A percentile compares a stretch with the other conserved stretches of the same genome.
Evolutionary conservation across 2,329 filamentous ascomycete species (phyloP).

Genomic region (Paracoccidioides brasiliensis): DNA sequence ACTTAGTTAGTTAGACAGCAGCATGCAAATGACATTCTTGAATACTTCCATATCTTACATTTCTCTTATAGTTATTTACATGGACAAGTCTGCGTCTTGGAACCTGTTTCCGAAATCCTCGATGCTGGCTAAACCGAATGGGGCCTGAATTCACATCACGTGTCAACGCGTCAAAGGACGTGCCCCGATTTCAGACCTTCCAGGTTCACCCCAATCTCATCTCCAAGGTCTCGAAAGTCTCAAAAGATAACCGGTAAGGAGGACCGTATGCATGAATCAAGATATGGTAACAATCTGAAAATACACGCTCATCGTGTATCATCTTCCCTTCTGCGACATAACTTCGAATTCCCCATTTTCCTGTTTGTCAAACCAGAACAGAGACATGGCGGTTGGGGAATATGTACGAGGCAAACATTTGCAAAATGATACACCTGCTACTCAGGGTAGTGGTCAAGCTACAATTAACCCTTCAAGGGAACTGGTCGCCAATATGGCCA

Average conservation of each 20-base stretch:
- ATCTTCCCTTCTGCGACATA: not conserved
- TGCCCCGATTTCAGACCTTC: not conserved
- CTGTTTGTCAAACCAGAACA: slow-evolving; percentile 2
- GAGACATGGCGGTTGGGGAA: slow-evolving; percentile 28
- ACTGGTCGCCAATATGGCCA: slow-evolving; percentile 23
- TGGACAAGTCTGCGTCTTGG: no score
- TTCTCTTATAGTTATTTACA: no score
- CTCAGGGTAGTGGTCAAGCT: slow-evolving; percentile 21
- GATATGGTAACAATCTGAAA: not conserved
- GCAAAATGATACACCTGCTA: slow-evolving; percentile 8
- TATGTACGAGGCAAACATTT: slow-evolving; percentile 21
- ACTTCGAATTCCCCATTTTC: not conserved
- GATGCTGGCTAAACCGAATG: no score
- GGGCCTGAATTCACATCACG: no score
- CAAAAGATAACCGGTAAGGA: not conserved
- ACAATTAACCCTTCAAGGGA: slow-evolving; percentile 14
- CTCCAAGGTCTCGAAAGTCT: not conserved
- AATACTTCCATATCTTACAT: no score
- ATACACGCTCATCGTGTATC: not conserved
- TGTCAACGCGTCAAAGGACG: not conserved
- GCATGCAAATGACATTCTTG: no score
- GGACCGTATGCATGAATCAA: not conserved
- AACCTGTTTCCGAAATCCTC: no score
- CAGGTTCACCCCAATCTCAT: not conserved
- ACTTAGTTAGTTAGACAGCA: no score